Evolutionary conservation across 176 grass and related monocot species (phyloP), one percentile per base, ranked within the genome.

Genomic region (Carex littledalei): DNA sequence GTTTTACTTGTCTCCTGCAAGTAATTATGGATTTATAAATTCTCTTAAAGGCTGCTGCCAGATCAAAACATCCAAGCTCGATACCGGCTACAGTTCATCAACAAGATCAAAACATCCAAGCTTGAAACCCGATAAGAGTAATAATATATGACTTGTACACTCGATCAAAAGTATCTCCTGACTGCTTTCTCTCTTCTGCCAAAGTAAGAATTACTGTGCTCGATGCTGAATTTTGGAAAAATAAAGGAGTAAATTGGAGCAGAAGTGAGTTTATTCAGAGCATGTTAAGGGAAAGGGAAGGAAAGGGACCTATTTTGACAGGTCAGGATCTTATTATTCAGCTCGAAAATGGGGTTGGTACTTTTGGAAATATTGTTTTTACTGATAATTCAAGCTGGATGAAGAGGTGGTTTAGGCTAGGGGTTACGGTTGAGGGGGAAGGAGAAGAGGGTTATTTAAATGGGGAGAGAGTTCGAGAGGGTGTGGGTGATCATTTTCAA

Each of bases 301-400:
- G 52, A 0, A 78, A 78, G 24, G 6, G n/a, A 2, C 47, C 74
- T 24, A 56, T 78, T 29, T 69, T 78, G n/a, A 78, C 0, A 2
- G 18, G n/a, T 6, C 45, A 0, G 2, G 2, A 22, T 56, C n/a
- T 13, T 31, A 78, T 2, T 54, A 29, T 78, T 55, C n/a, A 0
- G 74, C 24, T 78, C 16, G 11, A 78, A 55, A 54, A 78, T 13
- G 74, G 74, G 47, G n/a, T 22, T 47, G 14, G 24, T 26, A 26
- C 52, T 17, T 53, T 24, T 49, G 2, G 8, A 78, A 26, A 55
- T 11, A 49, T 78, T 26, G 9, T 24, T 14, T 53, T 78, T 9
- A 26, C 1, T 4, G 74, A 78, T 55, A 78, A 78, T 56, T 78
- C 74, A 7, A 78, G 47, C 14, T 78, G 74, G 74, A 78, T 47